Conservation (phyloP, 148 eudicot genomes). For the Chenopodium berlandieri region DNA sequence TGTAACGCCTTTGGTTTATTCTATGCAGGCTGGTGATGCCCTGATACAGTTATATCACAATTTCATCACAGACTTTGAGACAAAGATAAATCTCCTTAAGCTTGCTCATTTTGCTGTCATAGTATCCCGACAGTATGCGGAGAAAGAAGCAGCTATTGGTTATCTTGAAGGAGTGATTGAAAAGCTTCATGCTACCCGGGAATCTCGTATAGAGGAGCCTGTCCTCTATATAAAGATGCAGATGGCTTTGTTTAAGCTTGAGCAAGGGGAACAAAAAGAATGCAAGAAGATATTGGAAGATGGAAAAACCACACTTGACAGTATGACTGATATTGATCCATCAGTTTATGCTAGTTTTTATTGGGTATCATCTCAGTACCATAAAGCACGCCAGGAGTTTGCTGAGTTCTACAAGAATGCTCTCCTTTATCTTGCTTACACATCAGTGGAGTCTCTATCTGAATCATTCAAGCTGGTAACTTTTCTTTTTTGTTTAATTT, state of each 20-base stretch:
- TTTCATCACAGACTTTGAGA: conserved; percentile 94
- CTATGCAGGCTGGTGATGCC: conserved; percentile 84
- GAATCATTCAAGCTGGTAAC: conserved; percentile 89
- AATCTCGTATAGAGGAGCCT: conserved; percentile 81
- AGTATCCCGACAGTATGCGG: conserved; percentile 77
- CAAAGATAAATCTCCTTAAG: conserved; percentile 96
- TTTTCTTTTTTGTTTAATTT: background rate
- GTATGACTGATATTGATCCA: conserved; percentile 98
- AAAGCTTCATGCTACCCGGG: conserved; percentile 73
- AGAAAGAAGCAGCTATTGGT: conserved; percentile 79
- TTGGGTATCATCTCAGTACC: conserved; percentile 89
- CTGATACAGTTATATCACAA: conserved; percentile 86
- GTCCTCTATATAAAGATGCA: conserved; percentile 82
- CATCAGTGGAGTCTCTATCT: conserved; percentile 89
- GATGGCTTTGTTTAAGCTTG: conserved; percentile 69
- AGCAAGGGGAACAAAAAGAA: conserved; percentile 76
- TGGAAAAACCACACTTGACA: conserved; percentile 77
- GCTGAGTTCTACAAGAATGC: conserved; percentile 93
- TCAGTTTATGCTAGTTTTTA: conserved; percentile 85
- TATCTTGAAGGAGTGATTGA: conserved; percentile 90
- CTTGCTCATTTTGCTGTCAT: conserved; percentile 96
- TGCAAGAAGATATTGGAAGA: conserved; percentile 86
- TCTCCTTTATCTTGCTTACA: conserved; percentile 91
- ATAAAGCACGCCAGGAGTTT: conserved; percentile 79
- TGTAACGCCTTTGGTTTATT: conserved; percentile 10